Conservation (phyloP, 805 yeast species). For the Saccharomycopsis schoenii region DNA sequence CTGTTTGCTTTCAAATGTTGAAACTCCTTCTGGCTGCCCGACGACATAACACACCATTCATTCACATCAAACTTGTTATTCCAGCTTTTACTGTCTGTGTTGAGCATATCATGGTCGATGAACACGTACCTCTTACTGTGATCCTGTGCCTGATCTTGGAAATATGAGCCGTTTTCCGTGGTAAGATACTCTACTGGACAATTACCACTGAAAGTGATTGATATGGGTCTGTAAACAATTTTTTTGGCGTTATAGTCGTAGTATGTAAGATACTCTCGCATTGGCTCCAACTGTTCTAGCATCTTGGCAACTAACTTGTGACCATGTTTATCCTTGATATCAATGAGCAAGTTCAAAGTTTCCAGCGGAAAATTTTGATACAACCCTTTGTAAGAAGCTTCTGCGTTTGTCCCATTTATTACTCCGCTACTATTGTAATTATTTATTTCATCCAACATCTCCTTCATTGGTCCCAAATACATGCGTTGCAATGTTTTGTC, state of each 20-base stretch:
- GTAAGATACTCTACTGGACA: conserved; percentile 7
- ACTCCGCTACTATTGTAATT: conserved; percentile 2
- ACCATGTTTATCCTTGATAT: conserved; percentile 34
- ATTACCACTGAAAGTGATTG: conserved; percentile 10
- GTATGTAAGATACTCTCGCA: conserved; percentile 14
- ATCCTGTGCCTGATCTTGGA: conserved; percentile 21
- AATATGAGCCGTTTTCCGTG: neutral
- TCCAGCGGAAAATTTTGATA: conserved; percentile 38
- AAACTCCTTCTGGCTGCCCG: neutral
- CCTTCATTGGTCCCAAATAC: conserved; percentile 44
- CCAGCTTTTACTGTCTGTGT: neutral
- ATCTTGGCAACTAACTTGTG: conserved; percentile 36
- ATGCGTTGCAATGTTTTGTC: conserved; percentile 37
- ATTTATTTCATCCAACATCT: conserved; percentile 32
- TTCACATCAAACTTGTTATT: neutral
- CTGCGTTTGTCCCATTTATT: neutral
- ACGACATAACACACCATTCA: neutral
- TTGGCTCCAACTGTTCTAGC: conserved; percentile 38
- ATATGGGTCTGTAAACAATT: conserved; percentile 7
- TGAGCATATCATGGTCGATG: conserved; percentile 30
- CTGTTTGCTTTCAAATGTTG: neutral
- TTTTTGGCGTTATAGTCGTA: conserved; percentile 7
- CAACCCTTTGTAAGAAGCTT: conserved; percentile 27
- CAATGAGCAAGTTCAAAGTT: conserved; percentile 47
- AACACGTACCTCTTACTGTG: conserved; percentile 28